phyloP scores from a whole-genome alignment of 2,329 filamentous ascomycete genomes.

The Claviceps cyperi region DNA sequence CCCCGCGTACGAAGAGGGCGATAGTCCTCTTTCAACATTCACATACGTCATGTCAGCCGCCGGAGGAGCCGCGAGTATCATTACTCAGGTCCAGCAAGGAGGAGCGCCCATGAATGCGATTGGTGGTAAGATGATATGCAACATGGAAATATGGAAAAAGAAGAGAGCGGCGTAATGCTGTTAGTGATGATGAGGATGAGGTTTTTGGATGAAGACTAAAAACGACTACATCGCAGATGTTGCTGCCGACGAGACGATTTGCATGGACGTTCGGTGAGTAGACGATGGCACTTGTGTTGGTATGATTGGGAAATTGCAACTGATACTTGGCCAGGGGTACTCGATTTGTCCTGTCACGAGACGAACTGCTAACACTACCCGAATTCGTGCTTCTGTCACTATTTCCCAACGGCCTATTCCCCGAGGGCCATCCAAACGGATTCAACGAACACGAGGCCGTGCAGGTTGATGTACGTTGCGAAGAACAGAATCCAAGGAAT shows the following conservation, averaged over 20 bases:
- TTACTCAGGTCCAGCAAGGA: constrained; percentile 95
- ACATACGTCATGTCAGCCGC: constrained; percentile 96
- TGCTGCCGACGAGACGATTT: constrained; percentile 84
- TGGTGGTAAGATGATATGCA: constrained; percentile 45
- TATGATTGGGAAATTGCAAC: constrained; percentile 9
- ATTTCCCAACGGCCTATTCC: constrained; percentile 95
- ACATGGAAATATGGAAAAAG: too few species aligned
- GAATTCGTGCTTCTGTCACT: constrained; percentile 97
- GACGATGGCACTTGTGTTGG: background rate
- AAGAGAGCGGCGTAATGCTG: background rate
- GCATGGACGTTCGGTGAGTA: constrained; percentile 76
- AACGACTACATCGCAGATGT: constrained; percentile 39
- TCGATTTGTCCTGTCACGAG: constrained; percentile 83
- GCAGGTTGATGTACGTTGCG: constrained; percentile 80
- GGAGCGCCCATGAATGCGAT: constrained; percentile 80
- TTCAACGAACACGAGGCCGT: constrained; percentile 90
- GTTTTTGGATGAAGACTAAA: background rate
- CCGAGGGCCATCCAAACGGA: constrained; percentile 87
- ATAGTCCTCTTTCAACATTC: constrained; percentile 82
- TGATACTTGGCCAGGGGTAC: constrained; percentile 51
- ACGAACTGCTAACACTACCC: constrained; percentile 86
- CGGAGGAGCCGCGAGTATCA: constrained; percentile 93
- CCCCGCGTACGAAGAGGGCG: constrained; percentile 89
- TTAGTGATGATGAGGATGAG: too few species aligned
- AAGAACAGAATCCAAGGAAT: background rate